Conservation (phyloP, 2,329 filamentous ascomycete genomes). For the Epichloe typhina region DNA sequence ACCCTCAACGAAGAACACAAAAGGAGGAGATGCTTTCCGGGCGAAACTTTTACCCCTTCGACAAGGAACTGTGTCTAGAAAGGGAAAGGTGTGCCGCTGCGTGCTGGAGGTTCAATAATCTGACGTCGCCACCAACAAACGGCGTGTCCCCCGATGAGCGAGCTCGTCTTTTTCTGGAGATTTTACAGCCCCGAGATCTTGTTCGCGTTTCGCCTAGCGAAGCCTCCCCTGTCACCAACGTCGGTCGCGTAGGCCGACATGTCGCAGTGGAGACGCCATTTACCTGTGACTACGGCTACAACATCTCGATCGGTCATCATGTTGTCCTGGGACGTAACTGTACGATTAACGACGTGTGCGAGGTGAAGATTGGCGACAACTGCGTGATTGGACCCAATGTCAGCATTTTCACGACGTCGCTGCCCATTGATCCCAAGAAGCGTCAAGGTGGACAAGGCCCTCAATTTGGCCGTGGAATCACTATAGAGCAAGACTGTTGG, state of each 20-base stretch:
- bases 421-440: conserved; percentile 58
- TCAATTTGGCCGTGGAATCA: conserved; percentile 56
- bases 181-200: conserved; percentile 50
- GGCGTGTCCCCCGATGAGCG: conserved; percentile 58
- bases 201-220: conserved; percentile 43
- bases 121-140: conserved; percentile 57
- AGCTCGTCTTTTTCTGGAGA: conserved; percentile 55
- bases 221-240: conserved; percentile 37
- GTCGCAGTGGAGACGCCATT: conserved; percentile 80
- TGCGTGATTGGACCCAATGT: conserved; percentile 73
- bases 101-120: conserved; percentile 74
- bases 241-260: conserved; percentile 57
- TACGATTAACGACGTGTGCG: conserved; percentile 73
- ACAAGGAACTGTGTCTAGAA: conserved; percentile 65
- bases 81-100: conserved; percentile 73
- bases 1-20: conserved; percentile 44
- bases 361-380: conserved; percentile 68
- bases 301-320: conserved; percentile 75
- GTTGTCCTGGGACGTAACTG: conserved; percentile 76
- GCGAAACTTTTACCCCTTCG: conserved; percentile 66
- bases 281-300: conserved; percentile 89
- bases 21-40: conserved; percentile 85
- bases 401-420: conserved; percentile 65
- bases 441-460: conserved; percentile 62
- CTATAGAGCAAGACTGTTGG: conserved; percentile 77